phyloP scores from a whole-genome alignment of 805 yeast species.

The Ascoidea tarda region DNA sequence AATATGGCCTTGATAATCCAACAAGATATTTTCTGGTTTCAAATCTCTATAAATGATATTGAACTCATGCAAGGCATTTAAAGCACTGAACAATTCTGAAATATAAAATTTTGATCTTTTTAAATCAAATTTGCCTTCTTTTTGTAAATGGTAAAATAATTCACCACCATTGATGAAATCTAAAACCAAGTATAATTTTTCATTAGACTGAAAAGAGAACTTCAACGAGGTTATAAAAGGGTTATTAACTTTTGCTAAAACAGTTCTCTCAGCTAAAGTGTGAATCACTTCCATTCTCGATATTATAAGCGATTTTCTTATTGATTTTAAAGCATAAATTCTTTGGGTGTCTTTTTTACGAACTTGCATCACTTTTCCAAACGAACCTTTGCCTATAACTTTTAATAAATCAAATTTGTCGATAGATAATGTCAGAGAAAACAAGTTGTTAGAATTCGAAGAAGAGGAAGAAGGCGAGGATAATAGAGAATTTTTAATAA shows the following conservation, averaged over 20 bases:
- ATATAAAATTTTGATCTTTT: slow-evolving; percentile 91
- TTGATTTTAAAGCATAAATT: slow-evolving; percentile 47
- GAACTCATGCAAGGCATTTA: slow-evolving; percentile 79
- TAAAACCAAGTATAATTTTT: slow-evolving; percentile 77
- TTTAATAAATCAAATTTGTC: slow-evolving; percentile 89
- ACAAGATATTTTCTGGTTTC: slow-evolving; percentile 83
- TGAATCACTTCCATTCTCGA: slow-evolving; percentile 32
- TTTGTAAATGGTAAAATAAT: slow-evolving; percentile 84
- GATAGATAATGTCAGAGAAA: too few relatives aligned
- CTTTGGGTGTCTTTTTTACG: slow-evolving; percentile 78
- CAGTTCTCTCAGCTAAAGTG: slow-evolving; percentile 93
- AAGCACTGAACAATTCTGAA: slow-evolving; percentile 84
- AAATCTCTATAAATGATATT: slow-evolving; percentile 85
- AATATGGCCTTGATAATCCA: slow-evolving; percentile 85
- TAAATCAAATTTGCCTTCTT: slow-evolving; percentile 78
- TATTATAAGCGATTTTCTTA: neutral
- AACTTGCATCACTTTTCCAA: slow-evolving; percentile 95
- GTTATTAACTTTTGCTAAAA: slow-evolving; percentile 79
- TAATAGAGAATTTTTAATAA: slow-evolving; percentile 35
- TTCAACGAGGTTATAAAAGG: slow-evolving; percentile 95
- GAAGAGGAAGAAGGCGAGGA: too few relatives aligned
- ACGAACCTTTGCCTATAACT: slow-evolving; percentile 87
- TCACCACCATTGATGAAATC: slow-evolving; percentile 97
- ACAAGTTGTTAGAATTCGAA: too few relatives aligned
- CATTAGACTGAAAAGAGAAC: slow-evolving; percentile 95